phyloP scores from a whole-genome alignment of 768 basidiomycete species.

The Calocybe indica region DNA sequence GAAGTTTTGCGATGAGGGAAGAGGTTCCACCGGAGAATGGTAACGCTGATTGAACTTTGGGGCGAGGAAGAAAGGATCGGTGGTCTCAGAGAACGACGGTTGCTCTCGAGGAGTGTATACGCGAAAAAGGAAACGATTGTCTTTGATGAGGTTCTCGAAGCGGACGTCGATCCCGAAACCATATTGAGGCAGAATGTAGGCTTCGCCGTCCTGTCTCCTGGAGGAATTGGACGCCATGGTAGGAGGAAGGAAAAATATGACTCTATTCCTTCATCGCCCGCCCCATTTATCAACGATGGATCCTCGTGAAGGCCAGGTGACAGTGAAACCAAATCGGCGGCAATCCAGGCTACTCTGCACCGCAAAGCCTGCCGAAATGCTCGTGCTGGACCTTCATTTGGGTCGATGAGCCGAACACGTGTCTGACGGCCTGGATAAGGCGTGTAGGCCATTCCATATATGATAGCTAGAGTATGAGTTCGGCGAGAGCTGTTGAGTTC shows the following conservation, averaged over 20 bases:
- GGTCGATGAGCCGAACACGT: no score
- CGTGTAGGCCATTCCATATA: no score
- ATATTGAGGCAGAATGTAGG: constrained; percentile 54
- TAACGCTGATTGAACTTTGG: constrained; percentile 55
- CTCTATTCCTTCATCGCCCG: constrained; percentile 1
- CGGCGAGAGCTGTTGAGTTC: no score
- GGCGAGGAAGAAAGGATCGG: constrained; percentile 64
- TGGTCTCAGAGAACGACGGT: constrained; percentile 44
- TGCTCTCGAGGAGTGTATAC: constrained; percentile 69
- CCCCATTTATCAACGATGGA: constrained; percentile 13
- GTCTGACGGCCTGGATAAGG: no score
- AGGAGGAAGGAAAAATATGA: constrained; percentile 3
- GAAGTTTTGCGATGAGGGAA: neutral
- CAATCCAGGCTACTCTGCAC: neutral
- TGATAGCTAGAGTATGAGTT: no score
- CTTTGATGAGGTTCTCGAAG: constrained; percentile 54
- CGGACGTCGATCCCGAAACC: constrained; percentile 61
- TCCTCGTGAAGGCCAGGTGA: constrained; percentile 27
- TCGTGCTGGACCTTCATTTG: no score
- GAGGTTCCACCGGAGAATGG: constrained; percentile 4
- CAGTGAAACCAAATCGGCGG: constrained; percentile 19
- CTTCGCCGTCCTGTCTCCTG: constrained; percentile 14
- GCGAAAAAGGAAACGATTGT: constrained; percentile 75
- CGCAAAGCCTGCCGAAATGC: no score
- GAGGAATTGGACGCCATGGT: constrained; percentile 19